Evolutionary conservation across 805 yeast species (phyloP).

Genomic region (Cephaloascus fragrans): DNA sequence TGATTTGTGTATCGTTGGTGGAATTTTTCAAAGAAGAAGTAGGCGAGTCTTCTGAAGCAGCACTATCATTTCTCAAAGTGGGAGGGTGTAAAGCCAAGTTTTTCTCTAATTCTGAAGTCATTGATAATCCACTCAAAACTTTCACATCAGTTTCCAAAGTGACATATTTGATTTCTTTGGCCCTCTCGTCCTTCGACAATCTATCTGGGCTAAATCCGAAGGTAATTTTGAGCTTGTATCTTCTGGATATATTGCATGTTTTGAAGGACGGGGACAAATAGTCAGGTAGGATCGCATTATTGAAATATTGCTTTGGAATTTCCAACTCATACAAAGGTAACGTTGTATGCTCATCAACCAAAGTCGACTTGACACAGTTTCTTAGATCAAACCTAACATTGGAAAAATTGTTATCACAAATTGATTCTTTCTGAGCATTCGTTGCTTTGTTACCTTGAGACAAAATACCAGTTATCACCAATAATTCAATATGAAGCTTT

Average conservation of each 20-base stretch:
- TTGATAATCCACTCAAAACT: constrained; percentile 21
- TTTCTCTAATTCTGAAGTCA: constrained; percentile 14
- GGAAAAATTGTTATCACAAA: constrained; percentile 22
- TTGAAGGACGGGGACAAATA: constrained; percentile 42
- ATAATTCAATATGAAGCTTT: constrained; percentile 16
- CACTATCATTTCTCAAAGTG: neutral
- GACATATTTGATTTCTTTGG: constrained; percentile 8
- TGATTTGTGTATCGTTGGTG: neutral
- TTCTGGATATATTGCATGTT: constrained; percentile 44
- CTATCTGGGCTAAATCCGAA: constrained; percentile 14
- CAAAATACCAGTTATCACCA: constrained; percentile 9
- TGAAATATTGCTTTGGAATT: constrained; percentile 27
- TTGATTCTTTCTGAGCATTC: neutral
- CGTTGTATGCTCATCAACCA: constrained; percentile 6
- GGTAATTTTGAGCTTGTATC: constrained; percentile 24
- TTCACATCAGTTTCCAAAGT: constrained; percentile 19
- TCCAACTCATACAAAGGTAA: constrained; percentile 27
- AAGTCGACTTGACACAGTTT: constrained; percentile 16
- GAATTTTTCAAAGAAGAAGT: neutral
- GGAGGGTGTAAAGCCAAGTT: constrained; percentile 2
- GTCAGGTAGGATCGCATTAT: constrained; percentile 35
- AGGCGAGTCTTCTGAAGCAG: neutral
- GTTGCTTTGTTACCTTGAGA: neutral
- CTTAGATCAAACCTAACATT: constrained; percentile 29
- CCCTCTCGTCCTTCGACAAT: constrained; percentile 7